Percentiles rank a stretch among this genome's conserved stretches.
Conservation (phyloP, 768 basidiomycete species). For the Sarcodon aspratus region DNA sequence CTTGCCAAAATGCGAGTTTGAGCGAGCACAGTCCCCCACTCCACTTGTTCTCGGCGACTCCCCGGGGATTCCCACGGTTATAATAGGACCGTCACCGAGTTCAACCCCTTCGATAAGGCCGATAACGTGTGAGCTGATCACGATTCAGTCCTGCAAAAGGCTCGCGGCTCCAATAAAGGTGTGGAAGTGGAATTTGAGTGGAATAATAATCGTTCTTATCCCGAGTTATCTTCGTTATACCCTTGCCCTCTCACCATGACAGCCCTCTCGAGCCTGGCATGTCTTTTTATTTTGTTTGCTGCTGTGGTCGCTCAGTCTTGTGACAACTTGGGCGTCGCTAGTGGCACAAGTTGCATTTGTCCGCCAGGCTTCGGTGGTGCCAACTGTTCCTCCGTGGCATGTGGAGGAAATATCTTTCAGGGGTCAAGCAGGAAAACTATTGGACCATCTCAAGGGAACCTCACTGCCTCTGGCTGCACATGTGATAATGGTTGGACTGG, state of each 20-base stretch:
- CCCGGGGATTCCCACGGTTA: no score
- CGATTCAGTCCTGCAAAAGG: no score
- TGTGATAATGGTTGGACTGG: constrained; percentile 75
- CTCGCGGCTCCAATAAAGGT: no score
- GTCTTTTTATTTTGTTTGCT: not conserved
- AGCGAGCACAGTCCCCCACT: no score
- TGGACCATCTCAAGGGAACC: constrained; percentile 44
- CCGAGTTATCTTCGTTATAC: not conserved
- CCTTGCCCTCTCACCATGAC: not conserved
- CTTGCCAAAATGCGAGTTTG: no score
- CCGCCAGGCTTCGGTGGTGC: constrained; percentile 74
- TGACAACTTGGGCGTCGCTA: constrained; percentile 55
- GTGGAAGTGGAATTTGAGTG: no score
- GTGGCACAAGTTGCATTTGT: constrained; percentile 56
- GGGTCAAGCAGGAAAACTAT: constrained; percentile 42
- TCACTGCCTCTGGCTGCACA: constrained; percentile 54
- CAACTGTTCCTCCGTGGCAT: constrained; percentile 58
- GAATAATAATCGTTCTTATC: no score
- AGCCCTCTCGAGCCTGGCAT: not conserved
- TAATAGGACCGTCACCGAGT: no score
- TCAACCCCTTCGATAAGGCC: no score
- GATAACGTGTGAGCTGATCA: no score
- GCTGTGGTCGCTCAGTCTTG: constrained; percentile 24
- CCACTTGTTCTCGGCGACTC: no score
- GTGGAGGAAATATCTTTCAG: constrained; percentile 77